phyloP scores from a whole-genome alignment of 306 rosid genomes.

The Vachellia collinsii region DNA sequence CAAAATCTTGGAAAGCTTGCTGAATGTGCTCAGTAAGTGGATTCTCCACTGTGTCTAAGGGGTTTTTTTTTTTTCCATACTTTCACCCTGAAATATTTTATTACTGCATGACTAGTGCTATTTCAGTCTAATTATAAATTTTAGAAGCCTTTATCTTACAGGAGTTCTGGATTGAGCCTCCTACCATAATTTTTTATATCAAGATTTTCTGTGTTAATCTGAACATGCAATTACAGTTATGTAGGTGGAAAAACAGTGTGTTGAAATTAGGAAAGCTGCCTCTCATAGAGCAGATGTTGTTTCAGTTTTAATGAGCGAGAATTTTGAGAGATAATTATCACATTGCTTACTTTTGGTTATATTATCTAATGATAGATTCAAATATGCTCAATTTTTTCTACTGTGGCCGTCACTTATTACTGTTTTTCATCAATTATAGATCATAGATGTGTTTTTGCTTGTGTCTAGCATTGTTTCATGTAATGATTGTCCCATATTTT shows the following conservation, averaged over 20 bases:
- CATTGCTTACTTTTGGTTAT: neutral
- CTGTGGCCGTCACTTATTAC: neutral
- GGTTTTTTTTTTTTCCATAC: neutral
- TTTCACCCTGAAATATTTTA: neutral
- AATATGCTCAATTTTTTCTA: neutral
- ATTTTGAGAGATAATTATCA: neutral
- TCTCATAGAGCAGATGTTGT: neutral
- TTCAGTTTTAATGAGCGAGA: neutral
- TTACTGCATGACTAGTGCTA: neutral
- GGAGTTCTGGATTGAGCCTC: neutral
- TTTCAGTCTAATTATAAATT: neutral
- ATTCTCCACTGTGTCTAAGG: neutral
- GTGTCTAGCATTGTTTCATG: neutral
- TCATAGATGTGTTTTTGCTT: neutral
- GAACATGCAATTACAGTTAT: neutral
- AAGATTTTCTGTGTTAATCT: neutral
- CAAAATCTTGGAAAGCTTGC: conserved; percentile 6
- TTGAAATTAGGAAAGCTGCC: neutral
- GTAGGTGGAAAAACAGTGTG: neutral
- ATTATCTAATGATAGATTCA: neutral
- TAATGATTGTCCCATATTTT: neutral
- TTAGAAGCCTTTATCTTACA: neutral
- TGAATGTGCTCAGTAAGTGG: conserved; percentile 7
- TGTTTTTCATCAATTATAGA: neutral
- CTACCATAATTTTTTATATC: neutral